phyloP scores from a whole-genome alignment of 23 red algal species.

The Gracilaria caudata region DNA sequence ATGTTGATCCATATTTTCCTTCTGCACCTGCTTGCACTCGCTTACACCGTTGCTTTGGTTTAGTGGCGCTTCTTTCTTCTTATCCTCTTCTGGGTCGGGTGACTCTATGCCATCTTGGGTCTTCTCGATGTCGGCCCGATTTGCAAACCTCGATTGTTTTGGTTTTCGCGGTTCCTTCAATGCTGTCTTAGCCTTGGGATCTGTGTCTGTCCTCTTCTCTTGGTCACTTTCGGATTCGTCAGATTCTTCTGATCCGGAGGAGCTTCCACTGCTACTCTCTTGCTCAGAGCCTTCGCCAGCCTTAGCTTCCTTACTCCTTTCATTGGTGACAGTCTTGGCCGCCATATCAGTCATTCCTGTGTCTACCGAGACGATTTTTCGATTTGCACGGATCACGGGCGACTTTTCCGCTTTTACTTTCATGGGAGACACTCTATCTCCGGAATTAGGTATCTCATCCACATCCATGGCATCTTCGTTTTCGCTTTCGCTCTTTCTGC shows the following conservation, averaged over 20 bases:
- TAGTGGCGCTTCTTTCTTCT: not conserved
- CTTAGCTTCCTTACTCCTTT: not conserved
- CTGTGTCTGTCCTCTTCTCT: not conserved
- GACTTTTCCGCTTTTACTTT: not conserved
- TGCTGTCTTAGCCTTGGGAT: not conserved
- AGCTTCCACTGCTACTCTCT: not conserved
- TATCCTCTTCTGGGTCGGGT: not conserved
- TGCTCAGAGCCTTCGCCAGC: not conserved
- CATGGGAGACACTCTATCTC: not conserved
- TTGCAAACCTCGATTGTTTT: constrained; percentile 4
- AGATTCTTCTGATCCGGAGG: constrained; percentile 10
- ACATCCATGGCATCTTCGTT: not conserved
- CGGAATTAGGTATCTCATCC: not conserved
- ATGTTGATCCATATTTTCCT: not conserved
- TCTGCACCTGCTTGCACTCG: not conserved
- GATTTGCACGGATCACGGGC: not conserved
- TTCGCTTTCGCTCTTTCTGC: constrained; percentile 13
- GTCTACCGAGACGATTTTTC: constrained; percentile 3
- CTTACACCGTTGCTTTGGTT: not conserved
- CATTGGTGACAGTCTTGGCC: not conserved
- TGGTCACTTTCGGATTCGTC: constrained; percentile 6
- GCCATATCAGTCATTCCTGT: not conserved
- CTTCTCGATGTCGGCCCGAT: not conserved
- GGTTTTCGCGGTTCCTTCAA: constrained; percentile 13
- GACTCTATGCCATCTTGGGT: not conserved